Evolutionary conservation across 1,284 basidiomycete genomes (phyloP).

Genomic region (Megacollybia platyphylla): DNA sequence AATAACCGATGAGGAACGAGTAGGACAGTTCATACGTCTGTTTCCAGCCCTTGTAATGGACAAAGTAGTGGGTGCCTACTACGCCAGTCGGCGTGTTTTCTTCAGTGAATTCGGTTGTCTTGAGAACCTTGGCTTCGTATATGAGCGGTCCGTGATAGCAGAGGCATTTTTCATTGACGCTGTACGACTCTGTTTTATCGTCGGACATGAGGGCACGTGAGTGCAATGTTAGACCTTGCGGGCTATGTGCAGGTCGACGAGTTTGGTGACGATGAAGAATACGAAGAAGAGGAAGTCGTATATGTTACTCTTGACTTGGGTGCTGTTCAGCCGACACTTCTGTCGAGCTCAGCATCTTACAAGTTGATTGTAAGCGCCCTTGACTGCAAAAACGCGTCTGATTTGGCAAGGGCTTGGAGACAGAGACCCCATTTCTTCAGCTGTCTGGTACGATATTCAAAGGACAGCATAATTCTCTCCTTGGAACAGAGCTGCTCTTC

Average conservation of each 20-base stretch:
- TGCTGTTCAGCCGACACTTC: background rate
- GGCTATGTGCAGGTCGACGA: background rate
- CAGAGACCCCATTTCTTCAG: background rate
- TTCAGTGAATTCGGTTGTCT: conserved; percentile 68
- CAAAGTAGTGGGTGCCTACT: conserved; percentile 79
- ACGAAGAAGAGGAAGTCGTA: background rate
- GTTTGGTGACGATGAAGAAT: background rate
- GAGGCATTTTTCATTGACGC: conserved; percentile 57
- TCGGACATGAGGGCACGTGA: too few species aligned
- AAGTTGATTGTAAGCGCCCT: background rate
- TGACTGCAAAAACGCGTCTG: background rate
- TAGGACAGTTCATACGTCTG: conserved; percentile 64
- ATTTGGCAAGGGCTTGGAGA: background rate
- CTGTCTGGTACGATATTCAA: background rate
- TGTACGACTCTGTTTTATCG: too few species aligned
- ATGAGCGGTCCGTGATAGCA: conserved; percentile 93
- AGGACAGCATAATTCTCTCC: background rate
- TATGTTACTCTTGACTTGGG: background rate
- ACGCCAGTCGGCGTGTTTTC: conserved; percentile 52
- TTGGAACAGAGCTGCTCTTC: background rate
- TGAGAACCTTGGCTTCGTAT: conserved; percentile 91
- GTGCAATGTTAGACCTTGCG: too few species aligned
- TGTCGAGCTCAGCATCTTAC: background rate
- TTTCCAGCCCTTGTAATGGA: conserved; percentile 99
- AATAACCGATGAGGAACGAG: conserved; percentile 3